Conservation (phyloP, 148 eudicot species). For the Rheum nobile region DNA sequence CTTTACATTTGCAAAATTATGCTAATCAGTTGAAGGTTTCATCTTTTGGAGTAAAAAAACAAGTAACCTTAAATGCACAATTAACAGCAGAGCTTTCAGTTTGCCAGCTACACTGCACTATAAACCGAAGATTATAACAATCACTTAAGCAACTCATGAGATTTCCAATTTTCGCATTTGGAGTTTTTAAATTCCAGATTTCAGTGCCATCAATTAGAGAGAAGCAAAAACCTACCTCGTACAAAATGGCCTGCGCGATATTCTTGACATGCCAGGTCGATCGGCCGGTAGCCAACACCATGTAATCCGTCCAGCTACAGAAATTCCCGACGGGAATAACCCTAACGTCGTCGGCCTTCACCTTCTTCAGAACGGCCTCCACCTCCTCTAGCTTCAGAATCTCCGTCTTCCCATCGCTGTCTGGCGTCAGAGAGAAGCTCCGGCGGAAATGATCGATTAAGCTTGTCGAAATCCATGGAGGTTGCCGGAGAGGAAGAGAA, state of each 20-base stretch:
- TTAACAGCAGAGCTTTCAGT: neutral
- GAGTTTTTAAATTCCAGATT: neutral
- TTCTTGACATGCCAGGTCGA: constrained; percentile 91
- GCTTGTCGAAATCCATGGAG: constrained; percentile 11
- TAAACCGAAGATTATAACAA: neutral
- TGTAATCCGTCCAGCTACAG: constrained; percentile 66
- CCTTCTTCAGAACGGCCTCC: constrained; percentile 57
- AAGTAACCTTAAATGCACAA: neutral
- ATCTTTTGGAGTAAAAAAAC: neutral
- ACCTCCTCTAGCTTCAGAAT: constrained; percentile 63
- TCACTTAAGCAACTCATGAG: neutral
- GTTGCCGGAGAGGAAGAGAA: neutral
- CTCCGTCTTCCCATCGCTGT: constrained; percentile 28
- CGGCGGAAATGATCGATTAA: constrained; percentile 8
- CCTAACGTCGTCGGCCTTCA: constrained; percentile 61
- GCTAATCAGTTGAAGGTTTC: neutral
- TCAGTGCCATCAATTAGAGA: neutral
- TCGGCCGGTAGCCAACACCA: constrained; percentile 85
- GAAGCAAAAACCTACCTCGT: constrained; percentile 32
- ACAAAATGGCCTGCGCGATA: constrained; percentile 74
- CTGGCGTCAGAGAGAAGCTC: constrained; percentile 18
- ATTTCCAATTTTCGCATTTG: no score
- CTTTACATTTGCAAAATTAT: neutral
- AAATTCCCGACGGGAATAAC: constrained; percentile 40
- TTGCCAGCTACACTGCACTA: neutral